phyloP scores from a whole-genome alignment of 345 rosid species.

The Cardiospermum halicacabum region DNA sequence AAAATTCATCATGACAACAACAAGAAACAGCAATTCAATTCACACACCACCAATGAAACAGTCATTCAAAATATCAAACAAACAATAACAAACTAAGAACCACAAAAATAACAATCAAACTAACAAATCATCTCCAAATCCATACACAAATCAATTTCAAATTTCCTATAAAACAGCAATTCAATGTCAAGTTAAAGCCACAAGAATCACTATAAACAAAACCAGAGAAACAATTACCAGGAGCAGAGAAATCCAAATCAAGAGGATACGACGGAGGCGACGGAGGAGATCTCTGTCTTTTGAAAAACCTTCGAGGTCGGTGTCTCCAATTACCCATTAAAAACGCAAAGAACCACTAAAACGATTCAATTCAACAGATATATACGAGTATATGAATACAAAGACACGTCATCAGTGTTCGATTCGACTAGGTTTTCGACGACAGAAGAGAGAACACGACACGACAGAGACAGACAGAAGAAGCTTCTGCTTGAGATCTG shows the following conservation, averaged over 20 bases:
- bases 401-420: not conserved
- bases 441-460: not conserved
- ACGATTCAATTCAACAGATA: not conserved
- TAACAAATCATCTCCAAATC: not conserved
- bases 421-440: not conserved
- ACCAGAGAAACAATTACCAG: conserved; percentile 12
- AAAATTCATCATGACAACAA: not conserved
- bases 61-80: too few relatives aligned
- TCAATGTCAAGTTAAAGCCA: too few relatives aligned
- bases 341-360: not conserved
- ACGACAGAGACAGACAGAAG: not conserved
- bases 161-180: not conserved
- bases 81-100: not conserved
- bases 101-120: not conserved
- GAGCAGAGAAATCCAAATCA: conserved; percentile 13
- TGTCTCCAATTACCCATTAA: conserved; percentile 34
- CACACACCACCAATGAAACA: too few relatives aligned
- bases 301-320: conserved; percentile 21
- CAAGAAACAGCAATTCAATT: too few relatives aligned
- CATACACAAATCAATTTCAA: not conserved
- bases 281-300: conserved; percentile 7
- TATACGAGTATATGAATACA: not conserved
- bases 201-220: not conserved
- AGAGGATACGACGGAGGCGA: conserved; percentile 15
- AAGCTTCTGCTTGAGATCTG: too few relatives aligned